Percentiles rank a stretch among this genome's conserved stretches.
Conservation (phyloP, 495 filamentous ascomycete genomes). For the Oidiodendron maius region DNA sequence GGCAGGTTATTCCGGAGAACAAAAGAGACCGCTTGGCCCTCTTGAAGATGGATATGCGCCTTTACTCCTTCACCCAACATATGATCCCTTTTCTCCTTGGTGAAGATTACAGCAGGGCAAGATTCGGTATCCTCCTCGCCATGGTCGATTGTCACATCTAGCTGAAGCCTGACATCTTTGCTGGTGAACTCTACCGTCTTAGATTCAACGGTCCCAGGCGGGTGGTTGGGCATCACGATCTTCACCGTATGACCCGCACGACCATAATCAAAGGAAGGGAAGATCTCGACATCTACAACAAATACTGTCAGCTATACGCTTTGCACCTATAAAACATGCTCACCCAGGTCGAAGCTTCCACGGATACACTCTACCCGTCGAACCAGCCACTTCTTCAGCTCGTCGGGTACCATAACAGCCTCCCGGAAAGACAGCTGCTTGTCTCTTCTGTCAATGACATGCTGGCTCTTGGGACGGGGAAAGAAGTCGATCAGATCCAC, state of each 20-base stretch:
- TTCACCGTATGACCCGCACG: slow-evolving; percentile 48
- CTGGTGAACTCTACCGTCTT: slow-evolving; percentile 59
- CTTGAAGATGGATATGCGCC: slow-evolving; percentile 47
- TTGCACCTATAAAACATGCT: neutral
- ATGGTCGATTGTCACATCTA: slow-evolving; percentile 58
- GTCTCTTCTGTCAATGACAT: slow-evolving; percentile 26
- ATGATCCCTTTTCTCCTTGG: slow-evolving; percentile 40
- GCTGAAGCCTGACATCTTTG: slow-evolving; percentile 48
- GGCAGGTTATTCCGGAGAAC: slow-evolving; percentile 52
- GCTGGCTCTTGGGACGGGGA: slow-evolving; percentile 44
- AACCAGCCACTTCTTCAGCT: slow-evolving; percentile 56
- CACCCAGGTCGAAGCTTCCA: slow-evolving; percentile 49
- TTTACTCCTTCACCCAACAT: slow-evolving; percentile 56
- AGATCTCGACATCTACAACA: slow-evolving; percentile 50
- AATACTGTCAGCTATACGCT: neutral
- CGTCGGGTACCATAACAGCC: slow-evolving; percentile 41
- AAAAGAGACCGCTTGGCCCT: slow-evolving; percentile 63
- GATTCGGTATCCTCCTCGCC: slow-evolving; percentile 40
- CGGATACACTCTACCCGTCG: slow-evolving; percentile 64
- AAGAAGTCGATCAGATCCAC: slow-evolving; percentile 70
- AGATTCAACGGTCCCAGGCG: slow-evolving; percentile 31
- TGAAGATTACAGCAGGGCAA: slow-evolving; percentile 43
- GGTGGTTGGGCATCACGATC: slow-evolving; percentile 33
- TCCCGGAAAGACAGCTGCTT: slow-evolving; percentile 46
- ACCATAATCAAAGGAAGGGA: slow-evolving; percentile 67